A percentile compares a stretch with the other conserved stretches of the same genome.
Evolutionary conservation across 2,329 filamentous ascomycete genomes (phyloP).

Genomic region (Ceratocystis papillata): DNA sequence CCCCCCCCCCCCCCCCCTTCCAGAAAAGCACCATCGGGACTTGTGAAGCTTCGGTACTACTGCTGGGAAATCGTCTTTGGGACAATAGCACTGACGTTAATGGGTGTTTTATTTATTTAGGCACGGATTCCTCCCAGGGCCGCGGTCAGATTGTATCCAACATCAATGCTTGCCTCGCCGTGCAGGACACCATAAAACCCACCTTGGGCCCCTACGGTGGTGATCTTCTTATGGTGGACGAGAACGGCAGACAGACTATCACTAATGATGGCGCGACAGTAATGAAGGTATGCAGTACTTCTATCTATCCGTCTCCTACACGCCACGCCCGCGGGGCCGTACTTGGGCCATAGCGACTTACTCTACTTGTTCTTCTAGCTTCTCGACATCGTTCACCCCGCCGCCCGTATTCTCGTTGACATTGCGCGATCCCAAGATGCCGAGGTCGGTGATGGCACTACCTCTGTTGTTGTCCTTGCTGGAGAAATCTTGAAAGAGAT

Average conservation of each 20-base stretch:
- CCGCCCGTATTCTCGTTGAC: slow-evolving; percentile 91
- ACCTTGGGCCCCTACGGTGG: slow-evolving; percentile 95
- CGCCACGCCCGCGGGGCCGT: no score
- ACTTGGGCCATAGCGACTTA: neutral
- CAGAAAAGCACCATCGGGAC: neutral
- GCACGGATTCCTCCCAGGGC: slow-evolving; percentile 93
- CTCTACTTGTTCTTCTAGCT: slow-evolving; percentile 46
- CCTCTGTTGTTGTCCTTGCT: slow-evolving; percentile 92
- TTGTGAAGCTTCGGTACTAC: neutral
- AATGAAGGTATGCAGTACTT: slow-evolving; percentile 66
- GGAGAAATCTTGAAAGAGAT: slow-evolving; percentile 96
- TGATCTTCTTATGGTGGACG: slow-evolving; percentile 89
- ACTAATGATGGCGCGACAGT: slow-evolving; percentile 98
- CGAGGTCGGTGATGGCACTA: slow-evolving; percentile 96
- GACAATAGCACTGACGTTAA: slow-evolving; percentile 9
- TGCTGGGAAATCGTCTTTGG: neutral
- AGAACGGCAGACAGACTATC: slow-evolving; percentile 91
- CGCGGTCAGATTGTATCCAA: slow-evolving; percentile 95
- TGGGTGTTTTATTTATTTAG: slow-evolving; percentile 43
- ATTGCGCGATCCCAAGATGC: slow-evolving; percentile 98
- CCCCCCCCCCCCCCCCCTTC: no score
- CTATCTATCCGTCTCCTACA: neutral
- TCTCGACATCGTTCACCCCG: slow-evolving; percentile 95
- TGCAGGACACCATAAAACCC: slow-evolving; percentile 90
- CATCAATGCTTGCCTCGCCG: slow-evolving; percentile 94